Conservation (phyloP, 495 filamentous ascomycete species). For the Apodospora peruviana region DNA sequence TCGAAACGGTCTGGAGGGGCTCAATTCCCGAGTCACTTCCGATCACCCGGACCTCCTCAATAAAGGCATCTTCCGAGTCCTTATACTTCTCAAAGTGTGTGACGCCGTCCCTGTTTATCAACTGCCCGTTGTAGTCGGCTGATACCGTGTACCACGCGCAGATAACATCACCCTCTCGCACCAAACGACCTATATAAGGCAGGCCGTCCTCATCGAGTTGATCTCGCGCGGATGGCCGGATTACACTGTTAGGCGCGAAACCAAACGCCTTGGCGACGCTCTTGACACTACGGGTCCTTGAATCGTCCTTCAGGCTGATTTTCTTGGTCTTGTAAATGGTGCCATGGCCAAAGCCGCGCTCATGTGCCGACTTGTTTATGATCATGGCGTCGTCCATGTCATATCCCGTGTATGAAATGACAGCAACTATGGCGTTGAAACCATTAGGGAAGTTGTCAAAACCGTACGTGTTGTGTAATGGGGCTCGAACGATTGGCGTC, state of each 20-base stretch:
- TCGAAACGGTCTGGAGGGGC: conserved; percentile 75
- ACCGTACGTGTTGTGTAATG: conserved; percentile 90
- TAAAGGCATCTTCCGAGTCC: conserved; percentile 75
- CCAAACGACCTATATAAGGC: conserved; percentile 66
- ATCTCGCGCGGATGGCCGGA: conserved; percentile 58
- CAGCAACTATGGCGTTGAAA: conserved; percentile 93
- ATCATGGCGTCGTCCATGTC: conserved; percentile 99
- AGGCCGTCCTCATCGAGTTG: conserved; percentile 82
- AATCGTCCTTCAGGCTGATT: conserved; percentile 69
- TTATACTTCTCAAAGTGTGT: conserved; percentile 89
- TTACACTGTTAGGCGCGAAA: conserved; percentile 64
- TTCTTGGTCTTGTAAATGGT: conserved; percentile 98
- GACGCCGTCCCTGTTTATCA: conserved; percentile 69
- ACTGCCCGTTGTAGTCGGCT: conserved; percentile 67
- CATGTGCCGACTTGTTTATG: conserved; percentile 94
- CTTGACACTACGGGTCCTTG: conserved; percentile 46
- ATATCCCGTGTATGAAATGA: conserved; percentile 97
- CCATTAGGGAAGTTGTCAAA: conserved; percentile 98
- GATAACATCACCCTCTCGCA: conserved; percentile 75
- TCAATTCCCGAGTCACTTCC: conserved; percentile 76
- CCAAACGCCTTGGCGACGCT: conserved; percentile 74
- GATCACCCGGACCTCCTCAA: conserved; percentile 89
- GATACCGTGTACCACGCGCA: conserved; percentile 87
- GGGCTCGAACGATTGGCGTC: conserved; percentile 86
- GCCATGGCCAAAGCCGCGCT: conserved; percentile 93